Conservation (phyloP, 78 protist genomes). For the Dictyostelium brefeldianum region DNA sequence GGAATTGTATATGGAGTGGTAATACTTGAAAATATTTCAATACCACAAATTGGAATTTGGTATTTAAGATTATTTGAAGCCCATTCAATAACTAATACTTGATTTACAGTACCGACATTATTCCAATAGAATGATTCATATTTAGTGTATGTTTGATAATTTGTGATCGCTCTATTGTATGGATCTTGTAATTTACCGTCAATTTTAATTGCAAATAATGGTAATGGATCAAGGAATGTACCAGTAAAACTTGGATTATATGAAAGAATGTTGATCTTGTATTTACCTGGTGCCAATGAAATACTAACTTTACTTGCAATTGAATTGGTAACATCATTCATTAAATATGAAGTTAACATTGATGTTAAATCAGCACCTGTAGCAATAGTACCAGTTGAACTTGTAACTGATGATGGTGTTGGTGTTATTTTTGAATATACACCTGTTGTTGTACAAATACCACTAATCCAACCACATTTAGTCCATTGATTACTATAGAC, state of each 20-base stretch:
- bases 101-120: neutral
- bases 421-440: neutral
- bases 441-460: neutral
- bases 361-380: neutral
- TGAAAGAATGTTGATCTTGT: neutral
- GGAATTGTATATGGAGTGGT: too few species aligned
- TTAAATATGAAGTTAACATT: neutral
- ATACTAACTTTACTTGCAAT: neutral
- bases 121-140: neutral
- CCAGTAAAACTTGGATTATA: neutral
- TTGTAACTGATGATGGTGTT: neutral
- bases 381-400: neutral
- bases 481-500: slow-evolving; percentile 5
- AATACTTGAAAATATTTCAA: too few species aligned
- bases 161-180: neutral
- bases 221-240: neutral
- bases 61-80: neutral
- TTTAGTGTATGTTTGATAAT: neutral
- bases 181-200: neutral
- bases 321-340: neutral
- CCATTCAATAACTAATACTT: neutral
- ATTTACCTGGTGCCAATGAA: neutral
- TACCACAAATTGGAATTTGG: too few species aligned
- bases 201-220: neutral
- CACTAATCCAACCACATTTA: neutral